These are phyloP conservation scores for Blastobotrys buckinghamii DNA, from an alignment of 1,139 yeast species.

Conservation along the genomic window DNA sequence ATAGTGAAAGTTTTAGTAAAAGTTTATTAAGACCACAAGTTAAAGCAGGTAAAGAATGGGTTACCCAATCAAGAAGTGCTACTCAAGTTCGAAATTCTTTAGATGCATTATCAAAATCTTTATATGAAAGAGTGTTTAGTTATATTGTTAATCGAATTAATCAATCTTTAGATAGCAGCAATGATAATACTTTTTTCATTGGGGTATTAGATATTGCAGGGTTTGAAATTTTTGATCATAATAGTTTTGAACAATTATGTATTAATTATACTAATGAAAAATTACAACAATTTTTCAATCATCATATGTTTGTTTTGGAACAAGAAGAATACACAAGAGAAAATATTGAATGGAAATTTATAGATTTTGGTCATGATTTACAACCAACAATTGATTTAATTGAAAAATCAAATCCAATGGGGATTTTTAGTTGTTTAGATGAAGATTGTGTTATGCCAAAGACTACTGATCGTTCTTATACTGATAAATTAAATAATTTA, in stretches of 20 bases:
- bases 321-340: slow-evolving; percentile 93
- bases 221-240: slow-evolving; percentile 85
- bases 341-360: slow-evolving; percentile 92
- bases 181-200: slow-evolving; percentile 52
- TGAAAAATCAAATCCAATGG: slow-evolving; percentile 70
- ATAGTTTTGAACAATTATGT: slow-evolving; percentile 94
- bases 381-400: slow-evolving; percentile 93
- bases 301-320: slow-evolving; percentile 93
- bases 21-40: slow-evolving; percentile 75
- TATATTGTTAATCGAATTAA: slow-evolving; percentile 74
- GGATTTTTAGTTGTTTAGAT: slow-evolving; percentile 81
- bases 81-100: slow-evolving; percentile 74
- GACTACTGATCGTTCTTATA: slow-evolving; percentile 75
- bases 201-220: slow-evolving; percentile 98
- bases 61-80: slow-evolving; percentile 73
- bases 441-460: slow-evolving; percentile 96
- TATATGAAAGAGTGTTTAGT: slow-evolving; percentile 81
- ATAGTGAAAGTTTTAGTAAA: slow-evolving; percentile 47
- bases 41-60: slow-evolving; percentile 85
- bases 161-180: slow-evolving; percentile 48
- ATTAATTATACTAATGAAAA: slow-evolving; percentile 96
- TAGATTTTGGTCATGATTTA: slow-evolving; percentile 94
- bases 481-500: slow-evolving; percentile 65
- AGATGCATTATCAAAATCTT: slow-evolving; percentile 81
- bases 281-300: slow-evolving; percentile 94